Conservation (phyloP, 495 filamentous ascomycete species). For the Penicillium bialowiezense region DNA sequence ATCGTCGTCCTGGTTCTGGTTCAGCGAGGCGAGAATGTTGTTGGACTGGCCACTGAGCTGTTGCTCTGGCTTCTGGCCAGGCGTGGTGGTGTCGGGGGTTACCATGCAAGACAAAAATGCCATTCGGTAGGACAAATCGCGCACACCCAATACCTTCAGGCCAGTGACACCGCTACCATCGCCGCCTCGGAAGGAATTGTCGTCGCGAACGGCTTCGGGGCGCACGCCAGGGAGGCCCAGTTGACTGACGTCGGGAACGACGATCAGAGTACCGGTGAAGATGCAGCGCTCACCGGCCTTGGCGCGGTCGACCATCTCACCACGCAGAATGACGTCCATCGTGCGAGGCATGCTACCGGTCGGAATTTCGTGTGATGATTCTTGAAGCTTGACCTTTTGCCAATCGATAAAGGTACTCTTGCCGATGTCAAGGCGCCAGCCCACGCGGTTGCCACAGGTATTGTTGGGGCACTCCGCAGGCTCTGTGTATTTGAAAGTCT, state of each 20-base stretch:
- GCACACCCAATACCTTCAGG: slow-evolving; percentile 86
- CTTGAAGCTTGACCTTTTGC: slow-evolving; percentile 97
- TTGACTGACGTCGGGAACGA: slow-evolving; percentile 95
- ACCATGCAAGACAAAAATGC: slow-evolving; percentile 98
- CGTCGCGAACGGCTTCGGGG: slow-evolving; percentile 83
- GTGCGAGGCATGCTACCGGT: slow-evolving; percentile 98
- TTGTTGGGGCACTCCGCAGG: slow-evolving; percentile 91
- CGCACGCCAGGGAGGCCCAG: slow-evolving; percentile 84
- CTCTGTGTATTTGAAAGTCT: slow-evolving; percentile 96
- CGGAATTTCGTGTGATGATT: slow-evolving; percentile 96
- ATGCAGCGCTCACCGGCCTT: slow-evolving; percentile 98
- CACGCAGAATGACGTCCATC: slow-evolving; percentile 95
- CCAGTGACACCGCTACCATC: slow-evolving; percentile 87
- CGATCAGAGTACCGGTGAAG: slow-evolving; percentile 94
- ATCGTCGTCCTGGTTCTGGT: slow-evolving; percentile 65
- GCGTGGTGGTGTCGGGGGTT: slow-evolving; percentile 81
- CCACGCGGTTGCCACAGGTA: slow-evolving; percentile 84
- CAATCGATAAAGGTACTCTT: slow-evolving; percentile 98
- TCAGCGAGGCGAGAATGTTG: slow-evolving; percentile 79
- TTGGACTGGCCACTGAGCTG: slow-evolving; percentile 66
- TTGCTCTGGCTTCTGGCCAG: slow-evolving; percentile 62
- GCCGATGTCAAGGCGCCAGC: slow-evolving; percentile 92
- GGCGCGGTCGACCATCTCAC: slow-evolving; percentile 94
- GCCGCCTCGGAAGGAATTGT: slow-evolving; percentile 66
- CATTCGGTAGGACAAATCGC: slow-evolving; percentile 94